Evolutionary conservation across 2,329 filamentous ascomycete species (phyloP).

Genomic region (Arthrobotrys conoides): DNA sequence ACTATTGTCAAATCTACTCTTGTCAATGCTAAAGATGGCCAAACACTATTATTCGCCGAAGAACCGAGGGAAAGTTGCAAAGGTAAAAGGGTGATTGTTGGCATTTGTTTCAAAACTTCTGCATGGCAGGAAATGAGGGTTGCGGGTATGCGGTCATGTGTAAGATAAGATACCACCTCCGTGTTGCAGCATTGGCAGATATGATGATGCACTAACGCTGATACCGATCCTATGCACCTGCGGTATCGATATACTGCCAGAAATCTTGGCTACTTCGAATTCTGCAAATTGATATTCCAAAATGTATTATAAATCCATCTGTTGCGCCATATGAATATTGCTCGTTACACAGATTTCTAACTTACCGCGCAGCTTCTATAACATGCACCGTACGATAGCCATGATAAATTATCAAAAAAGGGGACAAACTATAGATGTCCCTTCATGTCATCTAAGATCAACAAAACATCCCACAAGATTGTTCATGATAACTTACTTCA

Average conservation of each 20-base stretch:
- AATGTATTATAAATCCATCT: background rate
- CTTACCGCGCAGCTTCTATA: too few relatives aligned
- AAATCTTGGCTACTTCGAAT: constrained; percentile 19
- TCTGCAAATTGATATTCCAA: background rate
- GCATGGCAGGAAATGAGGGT: constrained; percentile 4
- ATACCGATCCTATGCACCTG: constrained; percentile 9
- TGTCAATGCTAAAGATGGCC: constrained; percentile 7
- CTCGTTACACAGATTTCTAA: too few relatives aligned
- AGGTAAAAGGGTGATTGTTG: background rate
- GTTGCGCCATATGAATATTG: too few relatives aligned
- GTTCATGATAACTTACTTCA: too few relatives aligned
- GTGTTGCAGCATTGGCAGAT: constrained; percentile 10
- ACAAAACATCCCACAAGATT: too few relatives aligned
- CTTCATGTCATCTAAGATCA: too few relatives aligned
- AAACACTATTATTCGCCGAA: constrained; percentile 3
- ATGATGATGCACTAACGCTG: background rate
- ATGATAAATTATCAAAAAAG: too few relatives aligned
- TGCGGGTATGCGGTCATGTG: constrained; percentile 27
- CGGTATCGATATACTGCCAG: constrained; percentile 6
- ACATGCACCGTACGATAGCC: too few relatives aligned
- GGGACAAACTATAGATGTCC: too few relatives aligned
- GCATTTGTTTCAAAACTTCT: constrained; percentile 19
- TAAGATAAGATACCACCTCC: constrained; percentile 5
- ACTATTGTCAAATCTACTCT: background rate
- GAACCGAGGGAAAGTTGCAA: background rate